Conservation (phyloP, 805 yeast genomes). For the Saccharomycopsis malanga region DNA sequence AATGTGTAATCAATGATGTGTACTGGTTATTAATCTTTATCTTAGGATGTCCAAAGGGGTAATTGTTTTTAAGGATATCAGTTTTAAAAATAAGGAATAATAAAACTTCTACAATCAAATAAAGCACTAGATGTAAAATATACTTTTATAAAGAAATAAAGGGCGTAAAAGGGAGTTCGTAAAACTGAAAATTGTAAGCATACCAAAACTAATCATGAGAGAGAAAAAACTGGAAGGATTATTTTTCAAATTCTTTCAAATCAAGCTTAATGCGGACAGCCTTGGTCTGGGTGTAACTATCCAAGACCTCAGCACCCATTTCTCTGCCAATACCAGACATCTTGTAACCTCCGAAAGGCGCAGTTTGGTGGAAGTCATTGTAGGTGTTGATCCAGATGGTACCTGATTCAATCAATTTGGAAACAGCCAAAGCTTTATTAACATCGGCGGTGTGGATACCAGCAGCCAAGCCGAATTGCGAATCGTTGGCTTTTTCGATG, state of each 20-base stretch:
- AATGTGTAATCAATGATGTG: too few species aligned
- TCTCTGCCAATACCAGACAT: constrained; percentile 92
- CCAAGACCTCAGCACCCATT: constrained; percentile 82
- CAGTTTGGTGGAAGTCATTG: constrained; percentile 78
- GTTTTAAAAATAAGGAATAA: too few species aligned
- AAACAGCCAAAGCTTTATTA: constrained; percentile 67
- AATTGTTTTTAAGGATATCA: too few species aligned
- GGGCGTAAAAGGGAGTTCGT: too few species aligned
- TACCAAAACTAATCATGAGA: too few species aligned
- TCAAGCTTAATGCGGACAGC: constrained; percentile 54
- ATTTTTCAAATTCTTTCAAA: constrained; percentile 2
- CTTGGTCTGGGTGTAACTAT: constrained; percentile 78
- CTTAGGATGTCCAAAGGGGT: too few species aligned
- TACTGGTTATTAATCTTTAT: too few species aligned
- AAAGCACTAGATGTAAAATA: too few species aligned
- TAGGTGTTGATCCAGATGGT: constrained; percentile 88
- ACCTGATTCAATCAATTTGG: constrained; percentile 75
- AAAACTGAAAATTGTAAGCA: too few species aligned
- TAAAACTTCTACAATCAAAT: too few species aligned
- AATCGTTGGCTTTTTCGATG: constrained; percentile 68
- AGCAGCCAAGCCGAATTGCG: constrained; percentile 83
- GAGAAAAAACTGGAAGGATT: too few species aligned
- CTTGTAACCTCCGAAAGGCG: constrained; percentile 92
- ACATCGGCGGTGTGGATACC: constrained; percentile 78
- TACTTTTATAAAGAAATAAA: too few species aligned